phyloP scores from a whole-genome alignment of 2,329 filamentous ascomycete genomes.

The Emmonsiellopsis sp. region DNA sequence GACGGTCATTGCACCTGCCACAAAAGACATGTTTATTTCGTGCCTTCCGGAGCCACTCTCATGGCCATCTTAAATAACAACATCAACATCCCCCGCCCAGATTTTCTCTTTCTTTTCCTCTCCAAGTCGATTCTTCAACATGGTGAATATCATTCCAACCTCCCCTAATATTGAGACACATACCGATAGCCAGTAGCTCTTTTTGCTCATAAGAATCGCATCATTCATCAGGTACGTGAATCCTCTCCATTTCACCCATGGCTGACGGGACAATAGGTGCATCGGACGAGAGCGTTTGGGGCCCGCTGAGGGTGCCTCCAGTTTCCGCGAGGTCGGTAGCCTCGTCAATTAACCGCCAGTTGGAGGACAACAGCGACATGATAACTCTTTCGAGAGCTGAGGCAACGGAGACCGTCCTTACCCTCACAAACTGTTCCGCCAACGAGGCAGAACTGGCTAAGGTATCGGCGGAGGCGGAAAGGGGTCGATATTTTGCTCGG shows the following conservation, averaged over 20 bases:
- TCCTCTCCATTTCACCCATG: background rate
- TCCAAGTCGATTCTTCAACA: background rate
- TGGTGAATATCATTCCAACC: background rate
- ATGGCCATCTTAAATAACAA: background rate
- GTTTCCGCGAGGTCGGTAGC: background rate
- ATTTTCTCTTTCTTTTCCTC: background rate
- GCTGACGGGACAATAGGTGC: background rate
- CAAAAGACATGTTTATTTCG: background rate
- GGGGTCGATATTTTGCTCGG: background rate
- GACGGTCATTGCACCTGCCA: background rate
- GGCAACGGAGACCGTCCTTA: slow-evolving; percentile 2
- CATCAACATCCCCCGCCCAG: background rate
- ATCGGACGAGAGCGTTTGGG: background rate
- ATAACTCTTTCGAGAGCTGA: slow-evolving; percentile 3
- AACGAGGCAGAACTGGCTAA: background rate
- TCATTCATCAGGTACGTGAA: background rate
- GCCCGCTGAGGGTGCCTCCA: background rate
- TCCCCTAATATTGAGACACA: background rate
- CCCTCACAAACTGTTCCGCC: background rate
- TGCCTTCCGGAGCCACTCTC: background rate
- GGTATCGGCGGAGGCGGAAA: background rate
- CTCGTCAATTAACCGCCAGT: slow-evolving; percentile 1
- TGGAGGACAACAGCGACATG: background rate
- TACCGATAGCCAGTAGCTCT: background rate
- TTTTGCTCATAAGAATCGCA: background rate